These are phyloP conservation scores for Phytophthora hibernalis DNA, from an alignment of 352 stramenopile species.

Conservation along the genomic window DNA sequence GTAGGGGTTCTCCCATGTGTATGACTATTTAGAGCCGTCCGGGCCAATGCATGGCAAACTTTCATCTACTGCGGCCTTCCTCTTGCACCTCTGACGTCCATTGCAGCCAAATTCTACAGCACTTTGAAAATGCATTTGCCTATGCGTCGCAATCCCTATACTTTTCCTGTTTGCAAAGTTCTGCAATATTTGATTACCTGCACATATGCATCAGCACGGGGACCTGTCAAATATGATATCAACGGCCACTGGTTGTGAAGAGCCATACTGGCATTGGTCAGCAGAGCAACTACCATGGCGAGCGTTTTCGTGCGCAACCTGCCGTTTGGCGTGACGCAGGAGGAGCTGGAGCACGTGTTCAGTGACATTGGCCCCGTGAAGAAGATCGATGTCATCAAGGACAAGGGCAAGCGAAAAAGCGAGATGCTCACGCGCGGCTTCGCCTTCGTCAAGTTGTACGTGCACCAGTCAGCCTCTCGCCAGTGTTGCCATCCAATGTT, in stretches of 20 bases:
- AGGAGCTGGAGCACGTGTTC: conserved; percentile 87
- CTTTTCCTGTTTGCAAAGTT: neutral
- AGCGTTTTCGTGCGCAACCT: conserved; percentile 90
- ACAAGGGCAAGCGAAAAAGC: conserved; percentile 87
- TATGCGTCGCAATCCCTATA: neutral
- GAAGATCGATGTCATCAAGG: conserved; percentile 91
- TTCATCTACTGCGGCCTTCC: neutral
- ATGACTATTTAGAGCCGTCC: conserved; percentile 42
- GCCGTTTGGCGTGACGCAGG: conserved; percentile 85
- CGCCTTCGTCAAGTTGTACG: conserved; percentile 89
- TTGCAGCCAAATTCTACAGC: neutral
- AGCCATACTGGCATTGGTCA: conserved; percentile 32
- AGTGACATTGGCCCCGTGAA: conserved; percentile 82
- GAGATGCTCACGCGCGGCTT: conserved; percentile 86
- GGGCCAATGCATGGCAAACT: conserved; percentile 33
- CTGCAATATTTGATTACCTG: neutral
- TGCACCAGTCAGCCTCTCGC: neutral
- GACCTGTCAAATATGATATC: conserved; percentile 15
- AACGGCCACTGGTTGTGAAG: conserved; percentile 28
- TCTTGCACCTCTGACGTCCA: neutral
- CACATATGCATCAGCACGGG: neutral
- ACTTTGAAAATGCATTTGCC: conserved; percentile 1
- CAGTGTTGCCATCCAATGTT: neutral
- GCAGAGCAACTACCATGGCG: conserved; percentile 38
- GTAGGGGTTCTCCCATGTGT: neutral